Evolutionary conservation across 1,139 yeast species (phyloP), one percentile per base, ranked within the genome.

Genomic region (Zygotorulaspora mrakii): DNA sequence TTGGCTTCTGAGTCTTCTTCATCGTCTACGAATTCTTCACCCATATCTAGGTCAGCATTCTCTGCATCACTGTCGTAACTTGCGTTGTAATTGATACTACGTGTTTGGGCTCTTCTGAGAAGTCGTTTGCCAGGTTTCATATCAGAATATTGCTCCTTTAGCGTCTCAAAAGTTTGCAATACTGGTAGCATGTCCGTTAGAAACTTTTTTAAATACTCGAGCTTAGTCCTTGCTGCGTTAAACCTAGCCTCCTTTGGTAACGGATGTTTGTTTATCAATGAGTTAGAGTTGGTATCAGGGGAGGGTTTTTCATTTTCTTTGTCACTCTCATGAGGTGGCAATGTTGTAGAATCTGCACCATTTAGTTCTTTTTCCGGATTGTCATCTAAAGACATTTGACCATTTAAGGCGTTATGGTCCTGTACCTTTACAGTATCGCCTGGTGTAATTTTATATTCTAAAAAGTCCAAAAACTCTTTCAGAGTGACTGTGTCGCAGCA

Each of bases 171-270:
- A 1, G 48, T 46, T 11, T 43, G 44, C 17, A 59, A 42, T 3
- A 59, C 32, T 20, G 46, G 51, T 17, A 49, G 48, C 43, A 57
- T 38, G 18, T 53, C 52, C 4, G 46, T 36, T 22, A 59, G 31
- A 33, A 46, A 56, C 3, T 52, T 55, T 35, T 50, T 54, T 30
- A 59, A 24, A 7, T 49, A 40, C 25, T 43, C 40, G 16, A 59
- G 37, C 40, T 53, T 57, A 25, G 48, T 47, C 41, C 63, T 54
- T 5, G 64, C 48, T 3, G 51, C 42, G 27, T 59, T 59, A 25
- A 51, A 59, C 33, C 55, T 56, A 5, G 55, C 43, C 35, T 56
- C 62, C 29, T 54, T 59, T 27, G 63, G 63, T 5, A 59, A 36
- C 13, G 63, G 62, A 29, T 52, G 52, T 21, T 47, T 56, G 35